phyloP scores from a whole-genome alignment of 129 eudicot genomes.

The Apium graveolens region DNA sequence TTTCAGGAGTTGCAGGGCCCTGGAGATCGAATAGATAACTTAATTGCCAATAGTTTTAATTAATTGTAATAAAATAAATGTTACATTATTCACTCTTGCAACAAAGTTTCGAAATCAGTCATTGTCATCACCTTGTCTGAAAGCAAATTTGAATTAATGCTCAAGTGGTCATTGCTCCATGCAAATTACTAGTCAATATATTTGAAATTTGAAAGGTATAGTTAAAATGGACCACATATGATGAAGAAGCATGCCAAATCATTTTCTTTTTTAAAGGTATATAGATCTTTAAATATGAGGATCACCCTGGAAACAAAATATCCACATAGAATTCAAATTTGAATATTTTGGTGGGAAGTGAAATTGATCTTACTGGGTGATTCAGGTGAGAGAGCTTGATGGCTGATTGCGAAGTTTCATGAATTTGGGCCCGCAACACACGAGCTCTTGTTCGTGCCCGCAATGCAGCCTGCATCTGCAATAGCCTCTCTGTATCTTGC shows the following conservation, averaged over 20 bases:
- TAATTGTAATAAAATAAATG: not conserved
- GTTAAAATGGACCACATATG: not conserved
- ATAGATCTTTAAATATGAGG: not conserved
- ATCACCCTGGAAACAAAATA: constrained; percentile 1
- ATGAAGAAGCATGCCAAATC: not conserved
- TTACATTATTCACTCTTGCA: not conserved
- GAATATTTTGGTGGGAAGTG: constrained; percentile 13
- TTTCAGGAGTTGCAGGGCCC: constrained; percentile 93
- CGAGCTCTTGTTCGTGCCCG: constrained; percentile 57
- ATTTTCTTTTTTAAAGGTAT: not conserved
- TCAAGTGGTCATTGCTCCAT: not conserved
- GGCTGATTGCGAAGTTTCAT: constrained; percentile 51
- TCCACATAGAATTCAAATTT: constrained; percentile 12
- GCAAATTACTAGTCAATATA: not conserved
- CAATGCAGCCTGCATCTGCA: constrained; percentile 53
- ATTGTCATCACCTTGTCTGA: not conserved
- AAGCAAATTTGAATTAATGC: not conserved
- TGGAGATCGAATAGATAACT: constrained; percentile 16
- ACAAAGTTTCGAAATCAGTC: not conserved
- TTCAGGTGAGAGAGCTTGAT: constrained; percentile 36
- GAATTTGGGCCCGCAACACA: constrained; percentile 31
- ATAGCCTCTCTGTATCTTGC: constrained; percentile 41
- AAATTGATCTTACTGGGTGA: constrained; percentile 29
- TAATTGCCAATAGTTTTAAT: not conserved
- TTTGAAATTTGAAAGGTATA: not conserved